Conservation (phyloP, 176 grass and related monocot species). For the Musa itinerans region DNA sequence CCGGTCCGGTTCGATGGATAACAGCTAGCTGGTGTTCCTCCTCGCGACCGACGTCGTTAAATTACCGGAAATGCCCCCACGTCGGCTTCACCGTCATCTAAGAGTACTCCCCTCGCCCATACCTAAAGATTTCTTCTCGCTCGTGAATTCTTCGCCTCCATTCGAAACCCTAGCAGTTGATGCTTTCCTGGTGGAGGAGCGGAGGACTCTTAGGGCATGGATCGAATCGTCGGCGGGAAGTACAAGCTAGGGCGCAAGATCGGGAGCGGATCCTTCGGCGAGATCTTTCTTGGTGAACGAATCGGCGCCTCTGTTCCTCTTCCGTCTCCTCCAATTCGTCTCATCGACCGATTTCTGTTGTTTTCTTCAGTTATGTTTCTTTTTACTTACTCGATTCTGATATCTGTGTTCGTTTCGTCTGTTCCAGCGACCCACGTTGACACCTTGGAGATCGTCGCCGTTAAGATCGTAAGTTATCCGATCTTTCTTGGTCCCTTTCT, state of each 20-base stretch:
- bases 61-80: not conserved
- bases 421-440: slow-evolving; percentile 73
- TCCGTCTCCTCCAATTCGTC: not conserved
- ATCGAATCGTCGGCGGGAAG: slow-evolving; percentile 65
- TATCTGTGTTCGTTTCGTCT: not conserved
- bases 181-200: not conserved
- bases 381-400: not conserved
- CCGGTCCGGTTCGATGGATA: no score
- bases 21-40: no score
- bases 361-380: not conserved
- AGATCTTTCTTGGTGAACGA: slow-evolving; percentile 72
- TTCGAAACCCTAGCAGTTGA: not conserved
- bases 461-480: slow-evolving; percentile 76
- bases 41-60: not conserved
- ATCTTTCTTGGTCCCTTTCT: not conserved
- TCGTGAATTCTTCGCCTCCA: not conserved
- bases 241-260: slow-evolving; percentile 91
- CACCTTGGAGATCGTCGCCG: slow-evolving; percentile 89
- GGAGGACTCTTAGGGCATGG: slow-evolving; percentile 33
- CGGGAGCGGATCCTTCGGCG: slow-evolving; percentile 83
- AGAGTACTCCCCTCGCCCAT: not conserved
- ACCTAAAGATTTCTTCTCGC: not conserved
- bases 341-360: slow-evolving; percentile 6
- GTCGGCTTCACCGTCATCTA: not conserved
- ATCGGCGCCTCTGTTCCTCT: not conserved